phyloP scores from a whole-genome alignment of 768 basidiomycete genomes.

The Xerocomus brunneocitrinus region DNA sequence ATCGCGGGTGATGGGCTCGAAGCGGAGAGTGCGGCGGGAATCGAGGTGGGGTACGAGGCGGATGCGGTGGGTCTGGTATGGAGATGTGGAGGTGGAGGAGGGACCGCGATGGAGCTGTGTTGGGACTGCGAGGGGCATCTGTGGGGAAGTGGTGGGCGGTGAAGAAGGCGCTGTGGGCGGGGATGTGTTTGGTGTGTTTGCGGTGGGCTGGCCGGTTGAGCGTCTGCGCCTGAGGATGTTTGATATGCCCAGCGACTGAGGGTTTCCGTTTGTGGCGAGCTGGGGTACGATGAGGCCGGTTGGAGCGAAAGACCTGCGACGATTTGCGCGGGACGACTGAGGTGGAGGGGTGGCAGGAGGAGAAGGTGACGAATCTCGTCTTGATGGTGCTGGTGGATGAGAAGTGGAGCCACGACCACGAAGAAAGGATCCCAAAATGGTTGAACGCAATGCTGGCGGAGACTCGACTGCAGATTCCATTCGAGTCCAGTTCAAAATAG shows the following conservation, averaged over 20 bases:
- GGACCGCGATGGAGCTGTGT: conserved; percentile 18
- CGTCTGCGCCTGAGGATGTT: conserved; percentile 66
- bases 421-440: conserved; percentile 70
- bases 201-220: conserved; percentile 52
- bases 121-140: conserved; percentile 20
- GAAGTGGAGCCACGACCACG: conserved; percentile 63
- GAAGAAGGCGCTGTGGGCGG: conserved; percentile 6
- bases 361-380: conserved; percentile 38
- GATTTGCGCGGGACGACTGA: conserved; percentile 27
- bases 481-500: background rate
- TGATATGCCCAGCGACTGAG: conserved; percentile 43
- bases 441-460: conserved; percentile 40
- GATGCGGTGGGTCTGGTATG: conserved; percentile 60
- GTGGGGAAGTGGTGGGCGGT: conserved; percentile 10
- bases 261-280: conserved; percentile 28
- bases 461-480: conserved; percentile 20
- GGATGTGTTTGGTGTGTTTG: conserved; percentile 14
- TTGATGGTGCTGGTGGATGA: conserved; percentile 27
- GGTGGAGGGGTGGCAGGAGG: conserved; percentile 41
- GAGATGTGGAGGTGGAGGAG: conserved; percentile 16
- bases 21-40: conserved; percentile 79
- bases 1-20: conserved; percentile 90
- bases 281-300: conserved; percentile 33
- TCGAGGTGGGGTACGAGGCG: conserved; percentile 96
- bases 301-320: conserved; percentile 39